Percentiles rank a stretch among this genome's conserved stretches.
Evolutionary conservation across 2,329 filamentous ascomycete genomes (phyloP).

Genomic region (Pseudogymnoascus sp.): DNA sequence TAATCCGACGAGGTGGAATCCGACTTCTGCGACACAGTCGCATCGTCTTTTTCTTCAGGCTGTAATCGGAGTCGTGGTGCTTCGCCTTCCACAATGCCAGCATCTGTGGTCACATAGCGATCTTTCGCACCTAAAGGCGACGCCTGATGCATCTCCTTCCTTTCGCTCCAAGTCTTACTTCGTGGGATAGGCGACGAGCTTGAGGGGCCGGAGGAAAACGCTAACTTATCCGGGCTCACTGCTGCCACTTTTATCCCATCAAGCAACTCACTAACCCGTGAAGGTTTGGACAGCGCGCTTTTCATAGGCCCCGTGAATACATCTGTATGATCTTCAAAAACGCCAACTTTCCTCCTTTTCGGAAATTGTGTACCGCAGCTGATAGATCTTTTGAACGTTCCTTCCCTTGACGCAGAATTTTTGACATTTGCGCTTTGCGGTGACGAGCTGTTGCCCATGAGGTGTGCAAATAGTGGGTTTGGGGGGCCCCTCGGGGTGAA

Average conservation of each 20-base stretch:
- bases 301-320: slow-evolving; percentile 31
- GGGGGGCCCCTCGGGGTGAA: slow-evolving; percentile 23
- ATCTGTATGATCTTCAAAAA: slow-evolving; percentile 29
- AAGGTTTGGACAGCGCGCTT: slow-evolving; percentile 47
- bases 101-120: slow-evolving; percentile 43
- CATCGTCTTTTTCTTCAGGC: not conserved
- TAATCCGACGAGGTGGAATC: slow-evolving; percentile 25
- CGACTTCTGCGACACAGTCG: not conserved
- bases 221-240: slow-evolving; percentile 3
- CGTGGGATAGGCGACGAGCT: slow-evolving; percentile 34
- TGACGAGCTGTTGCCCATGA: slow-evolving; percentile 61
- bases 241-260: slow-evolving; percentile 54
- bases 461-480: slow-evolving; percentile 54
- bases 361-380: slow-evolving; percentile 67
- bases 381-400: slow-evolving; percentile 53
- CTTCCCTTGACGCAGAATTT: slow-evolving; percentile 35
- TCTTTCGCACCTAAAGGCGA: slow-evolving; percentile 16
- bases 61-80: slow-evolving; percentile 4
- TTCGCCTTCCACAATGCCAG: slow-evolving; percentile 21
- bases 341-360: slow-evolving; percentile 58
- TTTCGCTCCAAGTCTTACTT: not conserved
- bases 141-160: slow-evolving; percentile 4
- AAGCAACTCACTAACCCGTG: slow-evolving; percentile 50
- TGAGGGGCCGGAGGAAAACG: slow-evolving; percentile 23
- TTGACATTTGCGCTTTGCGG: slow-evolving; percentile 49